Evolutionary conservation across 805 yeast genomes (phyloP).

Genomic region (Hermanozyma aechmeae): DNA sequence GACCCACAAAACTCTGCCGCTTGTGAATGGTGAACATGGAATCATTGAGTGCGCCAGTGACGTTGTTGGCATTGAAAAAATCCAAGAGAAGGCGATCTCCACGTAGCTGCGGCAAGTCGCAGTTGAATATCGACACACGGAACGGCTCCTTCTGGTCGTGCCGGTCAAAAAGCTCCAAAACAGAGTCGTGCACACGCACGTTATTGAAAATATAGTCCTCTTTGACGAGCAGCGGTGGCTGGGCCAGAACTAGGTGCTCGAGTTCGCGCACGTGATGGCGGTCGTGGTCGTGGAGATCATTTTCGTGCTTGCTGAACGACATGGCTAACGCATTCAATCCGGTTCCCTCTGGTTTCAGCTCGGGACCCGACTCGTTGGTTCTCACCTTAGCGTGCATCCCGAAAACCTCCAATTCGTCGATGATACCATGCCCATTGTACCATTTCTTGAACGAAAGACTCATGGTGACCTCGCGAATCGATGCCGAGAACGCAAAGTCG

Average conservation of each 20-base stretch:
- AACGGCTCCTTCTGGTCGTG: conserved; percentile 17
- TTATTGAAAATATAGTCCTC: conserved; percentile 23
- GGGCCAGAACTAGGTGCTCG: conserved; percentile 2
- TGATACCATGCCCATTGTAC: conserved; percentile 46
- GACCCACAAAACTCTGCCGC: conserved; percentile 43
- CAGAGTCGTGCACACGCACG: conserved; percentile 45
- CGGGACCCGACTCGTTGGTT: conserved; percentile 1
- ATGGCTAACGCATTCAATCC: conserved; percentile 17
- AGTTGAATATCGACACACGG: conserved; percentile 50
- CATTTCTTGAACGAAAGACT: conserved; percentile 44
- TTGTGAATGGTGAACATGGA: conserved; percentile 72
- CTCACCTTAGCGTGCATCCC: conserved; percentile 36
- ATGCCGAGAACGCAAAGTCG: conserved; percentile 19
- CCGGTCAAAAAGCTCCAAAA: conserved; percentile 28
- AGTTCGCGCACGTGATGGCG: conserved; percentile 6
- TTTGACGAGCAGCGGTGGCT: conserved; percentile 12
- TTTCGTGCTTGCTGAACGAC: conserved; percentile 16
- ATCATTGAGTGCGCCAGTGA: conserved; percentile 67
- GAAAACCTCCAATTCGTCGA: conserved; percentile 37
- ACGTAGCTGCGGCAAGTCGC: conserved; percentile 55
- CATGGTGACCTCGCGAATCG: conserved; percentile 33
- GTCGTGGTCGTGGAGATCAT: conserved; percentile 19
- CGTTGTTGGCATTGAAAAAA: conserved; percentile 58
- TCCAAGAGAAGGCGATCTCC: conserved; percentile 53
- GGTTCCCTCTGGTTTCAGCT: conserved; percentile 22